Percentiles rank a stretch among this genome's conserved stretches.
Evolutionary conservation across 495 filamentous ascomycete species (phyloP).

Genomic region (Xylaria palmicola): DNA sequence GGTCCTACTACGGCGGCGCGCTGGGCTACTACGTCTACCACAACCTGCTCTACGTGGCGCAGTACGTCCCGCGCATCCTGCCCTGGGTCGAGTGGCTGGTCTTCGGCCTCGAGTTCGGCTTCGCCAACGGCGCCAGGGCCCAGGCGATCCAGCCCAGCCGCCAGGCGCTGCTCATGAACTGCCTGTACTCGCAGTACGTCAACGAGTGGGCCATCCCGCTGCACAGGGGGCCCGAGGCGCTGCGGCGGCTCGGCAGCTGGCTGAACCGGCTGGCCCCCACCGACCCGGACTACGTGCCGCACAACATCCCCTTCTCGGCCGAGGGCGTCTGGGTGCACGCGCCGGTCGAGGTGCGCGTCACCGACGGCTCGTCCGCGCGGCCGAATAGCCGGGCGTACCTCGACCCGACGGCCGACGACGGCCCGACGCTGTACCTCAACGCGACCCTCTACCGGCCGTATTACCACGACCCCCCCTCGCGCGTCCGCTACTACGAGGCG

Average conservation of each 20-base stretch:
- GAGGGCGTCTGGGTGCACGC: conserved; percentile 85
- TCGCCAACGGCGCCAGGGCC: conserved; percentile 63
- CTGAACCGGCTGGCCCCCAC: conserved; percentile 58
- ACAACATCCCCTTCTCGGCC: conserved; percentile 76
- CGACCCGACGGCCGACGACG: conserved; percentile 62
- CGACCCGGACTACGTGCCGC: conserved; percentile 54
- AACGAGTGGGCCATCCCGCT: conserved; percentile 97
- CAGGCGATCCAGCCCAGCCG: conserved; percentile 76
- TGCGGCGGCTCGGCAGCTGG: conserved; percentile 81
- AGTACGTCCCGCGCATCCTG: conserved; percentile 74
- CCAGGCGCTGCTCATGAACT: conserved; percentile 87
- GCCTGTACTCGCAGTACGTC: conserved; percentile 92
- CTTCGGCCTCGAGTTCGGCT: conserved; percentile 94
- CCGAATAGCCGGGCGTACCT: conserved; percentile 66
- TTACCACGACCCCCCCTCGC: conserved; percentile 73
- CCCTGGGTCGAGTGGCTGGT: conserved; percentile 92
- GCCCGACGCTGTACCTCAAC: conserved; percentile 89
- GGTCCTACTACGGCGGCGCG: conserved; percentile 73
- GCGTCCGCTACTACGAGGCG: conserved; percentile 78
- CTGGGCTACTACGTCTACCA: conserved; percentile 90
- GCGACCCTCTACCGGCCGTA: conserved; percentile 95
- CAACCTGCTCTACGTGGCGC: conserved; percentile 73
- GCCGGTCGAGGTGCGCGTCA: conserved; percentile 88
- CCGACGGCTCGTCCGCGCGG: conserved; percentile 61
- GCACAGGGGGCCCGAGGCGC: conserved; percentile 83